A percentile compares a stretch with the other conserved stretches of the same genome.
Evolutionary conservation across 176 grass and related monocot species (phyloP).

Genomic region (Metroxylon sagu): DNA sequence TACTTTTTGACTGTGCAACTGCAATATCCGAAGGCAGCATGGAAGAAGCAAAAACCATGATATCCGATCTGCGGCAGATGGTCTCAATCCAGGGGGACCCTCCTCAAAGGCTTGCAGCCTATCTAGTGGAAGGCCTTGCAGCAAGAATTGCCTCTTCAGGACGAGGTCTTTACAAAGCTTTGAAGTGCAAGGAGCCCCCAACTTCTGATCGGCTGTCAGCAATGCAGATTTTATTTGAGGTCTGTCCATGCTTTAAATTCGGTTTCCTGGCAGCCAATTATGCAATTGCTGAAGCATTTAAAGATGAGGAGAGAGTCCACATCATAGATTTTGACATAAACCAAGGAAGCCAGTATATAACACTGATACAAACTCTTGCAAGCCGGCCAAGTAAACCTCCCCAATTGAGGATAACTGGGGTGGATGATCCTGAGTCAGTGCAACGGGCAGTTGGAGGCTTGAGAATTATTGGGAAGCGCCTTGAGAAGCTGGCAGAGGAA

Average conservation of each 20-base stretch:
- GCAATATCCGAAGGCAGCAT: slow-evolving; percentile 61
- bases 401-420: slow-evolving; percentile 79
- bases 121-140: slow-evolving; percentile 79
- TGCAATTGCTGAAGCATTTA: slow-evolving; percentile 75
- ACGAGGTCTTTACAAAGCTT: slow-evolving; percentile 72
- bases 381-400: slow-evolving; percentile 44
- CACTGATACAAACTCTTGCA: slow-evolving; percentile 60
- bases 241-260: slow-evolving; percentile 83
- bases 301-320: slow-evolving; percentile 75
- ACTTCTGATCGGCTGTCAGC: slow-evolving; percentile 83
- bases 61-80: slow-evolving; percentile 72
- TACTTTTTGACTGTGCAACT: slow-evolving; percentile 64
- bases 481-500: slow-evolving; percentile 73
- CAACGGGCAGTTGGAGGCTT: slow-evolving; percentile 81
- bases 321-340: slow-evolving; percentile 97
- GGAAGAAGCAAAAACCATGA: slow-evolving; percentile 69
- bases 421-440: slow-evolving; percentile 94
- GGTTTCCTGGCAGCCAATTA: slow-evolving; percentile 97
- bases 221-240: slow-evolving; percentile 98
- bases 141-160: slow-evolving; percentile 88
- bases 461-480: slow-evolving; percentile 74
- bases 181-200: slow-evolving; percentile 89
- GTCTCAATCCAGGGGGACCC: slow-evolving; percentile 92
- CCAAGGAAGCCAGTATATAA: slow-evolving; percentile 93
- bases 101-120: slow-evolving; percentile 79